These are phyloP conservation scores for Anaeromyces robustus DNA, from an alignment of 192 early-diverging fungal genomes.

Conservation along the genomic window DNA sequence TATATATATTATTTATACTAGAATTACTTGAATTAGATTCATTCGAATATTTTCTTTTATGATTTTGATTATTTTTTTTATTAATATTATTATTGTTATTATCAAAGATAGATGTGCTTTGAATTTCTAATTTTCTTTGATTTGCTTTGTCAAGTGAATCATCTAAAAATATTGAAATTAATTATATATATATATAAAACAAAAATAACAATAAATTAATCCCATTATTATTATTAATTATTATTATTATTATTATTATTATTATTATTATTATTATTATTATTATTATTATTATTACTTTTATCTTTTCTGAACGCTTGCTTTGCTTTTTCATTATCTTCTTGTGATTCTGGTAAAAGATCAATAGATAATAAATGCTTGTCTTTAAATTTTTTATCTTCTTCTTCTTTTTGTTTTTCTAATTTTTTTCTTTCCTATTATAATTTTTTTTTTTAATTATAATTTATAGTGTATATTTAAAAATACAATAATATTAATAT, in stretches of 20 bases:
- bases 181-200: no score
- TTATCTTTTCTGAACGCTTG: neutral
- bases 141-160: neutral
- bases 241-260: no score
- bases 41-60: neutral
- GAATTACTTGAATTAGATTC: neutral
- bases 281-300: neutral
- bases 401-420: constrained; percentile 23
- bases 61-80: no score
- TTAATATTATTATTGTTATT: neutral
- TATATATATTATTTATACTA: neutral
- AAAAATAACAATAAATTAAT: no score
- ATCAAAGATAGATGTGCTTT: neutral
- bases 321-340: constrained; percentile 33
- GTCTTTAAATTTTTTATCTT: constrained; percentile 27
- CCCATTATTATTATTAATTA: no score
- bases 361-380: constrained; percentile 41
- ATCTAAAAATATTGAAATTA: no score
- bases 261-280: no score
- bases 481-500: no score
- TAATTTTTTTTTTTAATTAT: neutral
- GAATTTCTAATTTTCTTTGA: neutral
- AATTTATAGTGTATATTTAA: no score
- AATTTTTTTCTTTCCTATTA: constrained; percentile 35
- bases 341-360: constrained; percentile 28